Conservation (phyloP, 805 yeast species). For the Hyphopichia homilentoma region DNA sequence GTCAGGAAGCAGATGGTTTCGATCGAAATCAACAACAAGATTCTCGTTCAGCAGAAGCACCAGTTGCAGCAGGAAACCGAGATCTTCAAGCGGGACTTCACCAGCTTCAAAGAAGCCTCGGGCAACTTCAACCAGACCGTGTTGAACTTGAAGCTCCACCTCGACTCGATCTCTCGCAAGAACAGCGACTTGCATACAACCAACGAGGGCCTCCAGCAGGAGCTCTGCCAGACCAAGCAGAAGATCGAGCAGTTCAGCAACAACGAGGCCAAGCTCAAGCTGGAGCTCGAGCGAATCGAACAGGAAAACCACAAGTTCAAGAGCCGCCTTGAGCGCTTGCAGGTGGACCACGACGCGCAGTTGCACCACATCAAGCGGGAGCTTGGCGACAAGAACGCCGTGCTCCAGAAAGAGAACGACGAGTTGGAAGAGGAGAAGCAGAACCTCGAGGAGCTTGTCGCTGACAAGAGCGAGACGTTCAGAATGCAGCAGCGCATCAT, state of each 20-base stretch:
- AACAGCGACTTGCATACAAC: background rate
- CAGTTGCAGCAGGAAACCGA: background rate
- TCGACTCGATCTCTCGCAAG: background rate
- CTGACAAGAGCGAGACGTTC: conserved; percentile 1
- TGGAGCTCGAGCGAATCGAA: background rate
- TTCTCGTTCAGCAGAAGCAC: background rate
- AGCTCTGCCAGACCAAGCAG: background rate
- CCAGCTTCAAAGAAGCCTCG: background rate
- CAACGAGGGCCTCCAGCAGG: background rate
- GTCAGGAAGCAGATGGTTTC: background rate
- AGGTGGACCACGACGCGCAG: background rate
- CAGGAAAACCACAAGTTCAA: background rate
- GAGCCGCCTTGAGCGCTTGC: background rate
- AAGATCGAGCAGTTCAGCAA: background rate
- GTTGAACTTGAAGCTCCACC: background rate
- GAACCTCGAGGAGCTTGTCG: background rate
- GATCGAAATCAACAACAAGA: background rate
- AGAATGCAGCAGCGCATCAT: background rate
- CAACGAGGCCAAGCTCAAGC: too few species aligned
- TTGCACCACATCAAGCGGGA: background rate
- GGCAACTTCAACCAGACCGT: background rate
- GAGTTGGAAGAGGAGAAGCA: conserved; percentile 2
- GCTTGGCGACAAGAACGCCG: background rate
- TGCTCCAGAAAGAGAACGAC: conserved; percentile 2
- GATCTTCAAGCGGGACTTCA: background rate